Evolutionary conservation across 768 basidiomycete genomes (phyloP).

Genomic region (Chalciporus piperatus): DNA sequence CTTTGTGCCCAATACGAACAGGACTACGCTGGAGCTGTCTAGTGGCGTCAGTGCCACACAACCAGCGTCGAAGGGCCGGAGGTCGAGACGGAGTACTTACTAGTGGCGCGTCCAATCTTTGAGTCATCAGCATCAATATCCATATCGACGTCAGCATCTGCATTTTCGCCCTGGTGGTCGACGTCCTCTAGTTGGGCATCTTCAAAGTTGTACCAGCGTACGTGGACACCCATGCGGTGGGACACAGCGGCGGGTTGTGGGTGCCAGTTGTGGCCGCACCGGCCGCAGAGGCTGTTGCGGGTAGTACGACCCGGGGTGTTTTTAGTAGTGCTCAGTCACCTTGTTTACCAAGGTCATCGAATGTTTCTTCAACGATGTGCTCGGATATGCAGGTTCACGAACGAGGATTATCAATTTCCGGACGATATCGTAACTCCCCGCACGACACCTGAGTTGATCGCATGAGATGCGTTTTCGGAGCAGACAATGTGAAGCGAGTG

Average conservation of each 20-base stretch:
- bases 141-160: background rate
- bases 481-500: too few relatives aligned
- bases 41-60: conserved; percentile 29
- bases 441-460: too few relatives aligned
- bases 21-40: conserved; percentile 29
- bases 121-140: background rate
- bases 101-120: background rate
- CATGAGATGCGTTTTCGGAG: too few relatives aligned
- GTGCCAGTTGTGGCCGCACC: background rate
- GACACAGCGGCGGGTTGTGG: background rate
- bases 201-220: background rate
- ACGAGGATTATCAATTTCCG: too few relatives aligned
- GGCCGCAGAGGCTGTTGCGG: background rate
- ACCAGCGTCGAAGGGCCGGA: conserved; percentile 26
- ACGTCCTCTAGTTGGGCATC: background rate
- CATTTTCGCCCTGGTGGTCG: background rate
- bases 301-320: background rate
- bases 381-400: too few relatives aligned
- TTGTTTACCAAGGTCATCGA: too few relatives aligned
- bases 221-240: background rate
- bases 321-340: background rate
- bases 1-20: conserved; percentile 28
- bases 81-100: conserved; percentile 12
- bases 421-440: too few relatives aligned
- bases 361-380: too few relatives aligned